Evolutionary conservation across 2,329 filamentous ascomycete species (phyloP), one percentile per base, ranked within the genome.

Genomic region (Scytalidium lignicola): DNA sequence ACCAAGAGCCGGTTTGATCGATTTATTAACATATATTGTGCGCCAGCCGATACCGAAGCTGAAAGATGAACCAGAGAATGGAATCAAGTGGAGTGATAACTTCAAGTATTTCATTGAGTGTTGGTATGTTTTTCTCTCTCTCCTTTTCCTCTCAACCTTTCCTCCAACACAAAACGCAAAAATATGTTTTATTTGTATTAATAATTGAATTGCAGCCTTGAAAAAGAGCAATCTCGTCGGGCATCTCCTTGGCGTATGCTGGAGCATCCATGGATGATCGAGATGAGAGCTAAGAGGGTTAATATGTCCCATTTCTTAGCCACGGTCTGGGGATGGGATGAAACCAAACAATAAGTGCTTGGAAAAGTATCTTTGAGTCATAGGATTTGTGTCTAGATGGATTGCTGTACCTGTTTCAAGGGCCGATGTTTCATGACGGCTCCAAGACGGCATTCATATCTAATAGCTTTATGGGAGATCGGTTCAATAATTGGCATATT

Each of bases 81-180:
- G 85, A 51, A 95, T 99, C 58, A 86, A 85, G 65, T 99, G 93
- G 93, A 95, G 88, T 59, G 88, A 95, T 60, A 95, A 88, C 64
- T 97, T 99, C 72, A 99, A 99, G 69, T 96, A 96, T 67, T 99
- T 99, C 62, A 96, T 99, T 61, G 91, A 96, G 72, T 96, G 91
- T 81, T 97, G 93, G 92, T 97, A 80, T 66, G 89, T 84, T 42
- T n/a, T 17, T 19, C n/a, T 5, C 29, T 13, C 37, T 26, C 23
- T 41, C 29, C 2, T 17, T 22, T 19, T 55, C 43, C 60, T 65
- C 3, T 6, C 32, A 26, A 6, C 10, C 15, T 29, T 37, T 26
- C 18, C 29, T 6, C 37, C 5, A 7, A n/a, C 15, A 41, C 15
- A 41, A 20, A n/a, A n/a, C n/a, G n/a, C n/a, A n/a, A n/a, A 6